phyloP scores from a whole-genome alignment of 106 monocot genomes.

The Dendrobium huoshanense region DNA sequence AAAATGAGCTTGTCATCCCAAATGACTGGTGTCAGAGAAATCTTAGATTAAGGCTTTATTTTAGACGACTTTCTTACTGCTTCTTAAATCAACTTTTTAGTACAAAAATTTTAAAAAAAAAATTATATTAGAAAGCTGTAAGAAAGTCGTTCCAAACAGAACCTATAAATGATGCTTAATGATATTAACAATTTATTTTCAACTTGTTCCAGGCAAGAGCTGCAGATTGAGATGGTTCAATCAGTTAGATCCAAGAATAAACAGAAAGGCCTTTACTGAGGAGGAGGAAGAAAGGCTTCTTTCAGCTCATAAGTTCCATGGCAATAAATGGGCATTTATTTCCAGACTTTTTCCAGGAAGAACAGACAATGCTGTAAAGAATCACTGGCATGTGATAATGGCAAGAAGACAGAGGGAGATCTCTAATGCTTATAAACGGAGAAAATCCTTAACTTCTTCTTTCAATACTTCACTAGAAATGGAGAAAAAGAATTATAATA shows the following conservation, averaged over 20 bases:
- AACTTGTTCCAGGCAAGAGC: conserved; percentile 2
- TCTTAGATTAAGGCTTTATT: no score
- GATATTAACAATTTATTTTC: background rate
- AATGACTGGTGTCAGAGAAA: no score
- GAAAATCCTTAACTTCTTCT: background rate
- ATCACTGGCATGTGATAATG: conserved; percentile 15
- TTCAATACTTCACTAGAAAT: background rate
- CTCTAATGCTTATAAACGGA: background rate
- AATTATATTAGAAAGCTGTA: no score
- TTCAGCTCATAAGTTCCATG: background rate
- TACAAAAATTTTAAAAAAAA: no score
- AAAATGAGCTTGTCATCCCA: no score
- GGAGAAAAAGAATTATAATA: no score
- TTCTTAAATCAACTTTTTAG: no score
- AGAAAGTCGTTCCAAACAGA: no score
- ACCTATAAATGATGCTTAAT: no score
- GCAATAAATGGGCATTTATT: conserved; percentile 10
- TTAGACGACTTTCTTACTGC: no score
- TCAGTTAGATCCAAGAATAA: conserved; percentile 11
- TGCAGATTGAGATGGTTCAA: conserved; percentile 13
- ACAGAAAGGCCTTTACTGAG: conserved; percentile 4
- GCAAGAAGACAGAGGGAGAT: conserved; percentile 5
- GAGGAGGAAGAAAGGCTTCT: conserved; percentile 12
- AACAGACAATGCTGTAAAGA: conserved; percentile 12
- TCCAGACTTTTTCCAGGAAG: conserved; percentile 4